These are phyloP conservation scores for Trichoderma sp. DNA, from an alignment of 2,329 filamentous ascomycete genomes.

Conservation along the genomic window DNA sequence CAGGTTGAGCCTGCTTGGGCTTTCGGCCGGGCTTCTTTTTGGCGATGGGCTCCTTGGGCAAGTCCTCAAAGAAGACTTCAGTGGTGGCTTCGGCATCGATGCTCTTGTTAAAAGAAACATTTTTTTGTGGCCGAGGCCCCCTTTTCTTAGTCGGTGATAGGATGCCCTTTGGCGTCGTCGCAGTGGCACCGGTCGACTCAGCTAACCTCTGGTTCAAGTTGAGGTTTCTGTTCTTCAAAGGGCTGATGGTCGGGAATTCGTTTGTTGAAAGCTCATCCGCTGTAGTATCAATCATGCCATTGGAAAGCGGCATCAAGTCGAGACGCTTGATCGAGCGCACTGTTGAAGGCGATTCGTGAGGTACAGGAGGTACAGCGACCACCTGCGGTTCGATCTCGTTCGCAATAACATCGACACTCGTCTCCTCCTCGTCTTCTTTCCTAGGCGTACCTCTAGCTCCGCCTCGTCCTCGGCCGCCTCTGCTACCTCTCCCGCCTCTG, in stretches of 20 bases:
- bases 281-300: conserved; percentile 16
- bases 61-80: conserved; percentile 49
- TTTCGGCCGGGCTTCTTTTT: conserved; percentile 28
- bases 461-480: conserved; percentile 5
- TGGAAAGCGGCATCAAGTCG: neutral
- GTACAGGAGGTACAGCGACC: neutral
- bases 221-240: conserved; percentile 9
- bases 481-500: conserved; percentile 10
- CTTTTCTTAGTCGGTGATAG: conserved; percentile 51
- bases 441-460: conserved; percentile 22
- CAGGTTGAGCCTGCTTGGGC: conserved; percentile 22
- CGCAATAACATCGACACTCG: neutral
- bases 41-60: conserved; percentile 39
- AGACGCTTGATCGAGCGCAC: conserved; percentile 12
- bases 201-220: conserved; percentile 13
- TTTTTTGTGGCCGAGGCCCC: conserved; percentile 46
- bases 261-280: conserved; percentile 15
- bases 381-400: conserved; percentile 18
- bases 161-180: conserved; percentile 50
- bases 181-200: conserved; percentile 18
- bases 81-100: conserved; percentile 36
- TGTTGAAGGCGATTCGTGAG: conserved; percentile 20
- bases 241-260: conserved; percentile 6
- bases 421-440: conserved; percentile 11
- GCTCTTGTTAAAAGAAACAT: conserved; percentile 48